Percentiles rank a stretch among this genome's conserved stretches.
phyloP scores from a whole-genome alignment of 805 yeast genomes.

The Dipodascus albidus region DNA sequence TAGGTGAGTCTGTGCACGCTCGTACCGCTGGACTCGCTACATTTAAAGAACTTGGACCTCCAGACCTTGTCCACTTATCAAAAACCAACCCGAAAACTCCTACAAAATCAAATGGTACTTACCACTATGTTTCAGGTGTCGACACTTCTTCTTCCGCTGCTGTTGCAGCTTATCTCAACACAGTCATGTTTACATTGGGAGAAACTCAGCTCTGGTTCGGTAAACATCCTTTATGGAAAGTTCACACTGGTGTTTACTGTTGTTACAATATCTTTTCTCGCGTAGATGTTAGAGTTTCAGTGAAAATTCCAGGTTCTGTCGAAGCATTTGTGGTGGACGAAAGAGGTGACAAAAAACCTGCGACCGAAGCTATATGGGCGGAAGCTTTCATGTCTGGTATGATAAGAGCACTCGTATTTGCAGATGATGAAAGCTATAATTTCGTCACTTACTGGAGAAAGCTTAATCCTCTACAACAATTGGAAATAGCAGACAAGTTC shows the following conservation, averaged over 20 bases:
- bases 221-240: constrained; percentile 33
- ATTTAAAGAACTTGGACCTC: constrained; percentile 56
- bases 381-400: constrained; percentile 57
- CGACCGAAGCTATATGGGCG: constrained; percentile 25
- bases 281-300: constrained; percentile 62
- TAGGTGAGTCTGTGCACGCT: constrained; percentile 42
- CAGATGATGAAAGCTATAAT: constrained; percentile 65
- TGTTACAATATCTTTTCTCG: constrained; percentile 62
- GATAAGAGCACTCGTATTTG: constrained; percentile 63
- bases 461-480: constrained; percentile 57
- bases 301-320: constrained; percentile 40
- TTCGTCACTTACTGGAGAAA: constrained; percentile 75
- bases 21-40: constrained; percentile 34
- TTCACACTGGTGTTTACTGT: constrained; percentile 33
- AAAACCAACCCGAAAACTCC: constrained; percentile 31
- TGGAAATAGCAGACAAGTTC: constrained; percentile 40
- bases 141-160: constrained; percentile 42
- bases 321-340: constrained; percentile 28
- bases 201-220: constrained; percentile 69
- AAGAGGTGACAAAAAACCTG: constrained; percentile 28
- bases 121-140: constrained; percentile 43
- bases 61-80: constrained; percentile 51
- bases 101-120: constrained; percentile 39
- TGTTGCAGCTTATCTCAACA: constrained; percentile 44
- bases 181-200: constrained; percentile 32